These are phyloP conservation scores for Cetraspora pellucida DNA, from an alignment of 192 early-diverging fungal species.

Conservation along the genomic window DNA sequence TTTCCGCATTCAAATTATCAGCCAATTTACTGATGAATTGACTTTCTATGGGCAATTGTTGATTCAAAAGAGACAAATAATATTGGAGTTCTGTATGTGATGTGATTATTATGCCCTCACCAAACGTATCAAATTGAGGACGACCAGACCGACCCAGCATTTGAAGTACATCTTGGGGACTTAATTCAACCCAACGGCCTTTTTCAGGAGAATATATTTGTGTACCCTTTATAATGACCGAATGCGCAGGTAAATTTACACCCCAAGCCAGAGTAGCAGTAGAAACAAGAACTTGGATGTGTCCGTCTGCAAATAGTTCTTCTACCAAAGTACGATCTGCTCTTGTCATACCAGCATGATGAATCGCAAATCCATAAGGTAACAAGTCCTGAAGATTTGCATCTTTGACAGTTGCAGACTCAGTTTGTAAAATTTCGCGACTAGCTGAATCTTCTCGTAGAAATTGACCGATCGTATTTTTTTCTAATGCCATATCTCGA, in stretches of 20 bases:
- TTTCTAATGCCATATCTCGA: constrained; percentile 91
- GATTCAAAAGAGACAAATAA: constrained; percentile 91
- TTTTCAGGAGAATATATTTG: constrained; percentile 97
- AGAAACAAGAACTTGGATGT: constrained; percentile 90
- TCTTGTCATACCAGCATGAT: constrained; percentile 96
- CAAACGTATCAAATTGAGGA: constrained; percentile 93
- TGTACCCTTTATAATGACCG: constrained; percentile 98
- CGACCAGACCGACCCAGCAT: constrained; percentile 98
- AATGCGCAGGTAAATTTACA: constrained; percentile 97
- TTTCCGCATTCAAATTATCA: constrained; percentile 95
- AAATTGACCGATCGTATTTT: constrained; percentile 82
- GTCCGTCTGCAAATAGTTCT: constrained; percentile 88
- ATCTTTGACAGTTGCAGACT: constrained; percentile 82
- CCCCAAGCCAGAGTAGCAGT: constrained; percentile 99
- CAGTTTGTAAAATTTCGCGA: constrained; percentile 81
- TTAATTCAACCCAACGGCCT: constrained; percentile 93
- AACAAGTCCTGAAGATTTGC: constrained; percentile 83
- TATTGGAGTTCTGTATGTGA: constrained; percentile 91
- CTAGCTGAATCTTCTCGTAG: constrained; percentile 78
- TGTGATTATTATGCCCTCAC: constrained; percentile 97
- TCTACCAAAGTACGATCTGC: constrained; percentile 92
- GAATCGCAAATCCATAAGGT: constrained; percentile 93
- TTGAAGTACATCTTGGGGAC: constrained; percentile 96
- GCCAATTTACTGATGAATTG: constrained; percentile 86
- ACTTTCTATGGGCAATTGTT: constrained; percentile 97